Base-by-base conservation (phyloP, 768 basidiomycete species). In the Hortiboletus campestris region DNA sequence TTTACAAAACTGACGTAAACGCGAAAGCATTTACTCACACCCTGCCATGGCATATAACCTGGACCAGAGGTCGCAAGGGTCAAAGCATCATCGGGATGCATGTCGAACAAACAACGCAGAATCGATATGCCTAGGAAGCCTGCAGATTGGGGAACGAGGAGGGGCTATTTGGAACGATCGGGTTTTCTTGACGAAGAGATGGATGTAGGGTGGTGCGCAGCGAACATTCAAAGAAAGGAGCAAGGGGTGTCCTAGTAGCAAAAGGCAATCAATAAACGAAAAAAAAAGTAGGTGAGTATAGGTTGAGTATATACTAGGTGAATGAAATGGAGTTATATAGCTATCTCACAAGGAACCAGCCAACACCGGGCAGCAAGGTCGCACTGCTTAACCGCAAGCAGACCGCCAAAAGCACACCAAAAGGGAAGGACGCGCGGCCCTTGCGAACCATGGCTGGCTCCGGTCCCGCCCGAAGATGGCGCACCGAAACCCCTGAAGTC, bases 1-100 rank as follows among this genome's bases (percentile, higher is more conserved):
- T 56, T 29, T 54, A 25, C 10, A 29, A 49, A n/a, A 2, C n/a
- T 19, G 22, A 51, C 6, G 19, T 39, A 40, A 40, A 12, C 17
- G 38, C 2, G 19, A 51, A 19, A 25, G 19, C 1, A 7, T 41
- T 13, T 43, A 54, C 63, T 52, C 42, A 63, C 63, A n/a, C 31
- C 39, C 17, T 58, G 46, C 13, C 19, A 31, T 35, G 17, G 7
- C 38, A 38, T 22, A 55, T 57, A 40, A 42, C 39, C 40, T 6
- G 6, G 32, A 31, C 9, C 5, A 29, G 9, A 11, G 35, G 6
- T 39, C n/a, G 3, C 5, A 19, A 29, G 38, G 19, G 7, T 2
- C 7, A 4, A 4, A 17, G 0, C 1, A 48, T 32, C 2, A 5
- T 28, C 16, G 10, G 12, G 25, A 28, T 35, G 3, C 63, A 64